Conservation (phyloP, 257 asterid genomes). For the Asclepias syriaca region DNA sequence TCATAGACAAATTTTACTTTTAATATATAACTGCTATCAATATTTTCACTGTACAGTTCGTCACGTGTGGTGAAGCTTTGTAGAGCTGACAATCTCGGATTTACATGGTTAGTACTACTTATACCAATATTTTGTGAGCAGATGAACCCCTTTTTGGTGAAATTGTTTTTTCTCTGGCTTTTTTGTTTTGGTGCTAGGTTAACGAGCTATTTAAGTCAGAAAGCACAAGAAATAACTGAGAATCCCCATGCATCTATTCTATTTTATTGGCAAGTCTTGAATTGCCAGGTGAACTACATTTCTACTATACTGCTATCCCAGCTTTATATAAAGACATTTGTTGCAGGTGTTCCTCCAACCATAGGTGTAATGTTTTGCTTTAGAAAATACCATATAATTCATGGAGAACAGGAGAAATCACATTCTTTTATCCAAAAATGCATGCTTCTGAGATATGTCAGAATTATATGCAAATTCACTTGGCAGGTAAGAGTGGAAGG, state of each 20-base stretch:
- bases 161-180: background rate
- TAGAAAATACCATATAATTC: background rate
- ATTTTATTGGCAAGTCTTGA: constrained; percentile 62
- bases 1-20: background rate
- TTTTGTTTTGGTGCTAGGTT: constrained; percentile 34
- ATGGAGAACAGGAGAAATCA: background rate
- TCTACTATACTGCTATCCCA: background rate
- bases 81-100: constrained; percentile 59
- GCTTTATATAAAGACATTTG: background rate
- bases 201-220: constrained; percentile 65
- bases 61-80: constrained; percentile 73
- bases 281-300: constrained; percentile 55
- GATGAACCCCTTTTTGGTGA: constrained; percentile 10
- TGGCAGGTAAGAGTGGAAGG: constrained; percentile 81
- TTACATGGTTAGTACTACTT: constrained; percentile 57
- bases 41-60: constrained; percentile 36
- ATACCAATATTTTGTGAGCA: constrained; percentile 16
- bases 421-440: background rate
- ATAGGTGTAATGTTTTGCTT: background rate
- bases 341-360: background rate
- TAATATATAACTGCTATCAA: background rate
- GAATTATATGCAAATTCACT: constrained; percentile 8
- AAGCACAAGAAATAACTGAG: constrained; percentile 66
- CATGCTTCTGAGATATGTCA: constrained; percentile 10
- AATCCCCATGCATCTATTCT: constrained; percentile 72